Conservation (phyloP, 768 basidiomycete species). For the Pulveroboletus frians region DNA sequence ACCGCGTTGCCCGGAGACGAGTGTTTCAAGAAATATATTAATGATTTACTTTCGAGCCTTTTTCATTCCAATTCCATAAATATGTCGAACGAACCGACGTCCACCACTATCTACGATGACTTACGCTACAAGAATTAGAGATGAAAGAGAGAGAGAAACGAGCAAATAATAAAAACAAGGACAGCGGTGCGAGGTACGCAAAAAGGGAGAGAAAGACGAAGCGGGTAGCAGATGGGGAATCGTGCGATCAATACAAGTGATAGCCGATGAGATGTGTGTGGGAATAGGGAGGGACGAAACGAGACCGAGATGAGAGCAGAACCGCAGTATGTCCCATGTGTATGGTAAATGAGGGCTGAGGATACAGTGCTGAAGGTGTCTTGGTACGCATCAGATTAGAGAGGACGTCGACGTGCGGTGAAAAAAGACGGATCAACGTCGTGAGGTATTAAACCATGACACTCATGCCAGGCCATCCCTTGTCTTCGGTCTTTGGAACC, state of each 20-base stretch:
- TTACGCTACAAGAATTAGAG: slow-evolving; percentile 1
- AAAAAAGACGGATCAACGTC: slow-evolving; percentile 2
- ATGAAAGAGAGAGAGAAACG: neutral
- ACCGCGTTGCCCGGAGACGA: neutral
- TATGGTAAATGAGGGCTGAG: slow-evolving; percentile 22
- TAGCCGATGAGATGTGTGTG: neutral
- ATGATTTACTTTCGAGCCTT: slow-evolving; percentile 7
- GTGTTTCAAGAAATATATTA: slow-evolving; percentile 13
- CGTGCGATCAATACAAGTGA: slow-evolving; percentile 28
- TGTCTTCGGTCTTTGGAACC: slow-evolving; percentile 31
- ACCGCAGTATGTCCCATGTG: slow-evolving; percentile 20
- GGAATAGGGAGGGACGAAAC: slow-evolving; percentile 5
- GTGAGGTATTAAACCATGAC: slow-evolving; percentile 25
- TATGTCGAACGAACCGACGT: slow-evolving; percentile 18
- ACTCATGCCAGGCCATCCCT: slow-evolving; percentile 30
- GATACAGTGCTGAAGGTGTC: slow-evolving; percentile 19
- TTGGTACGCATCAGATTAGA: slow-evolving; percentile 24
- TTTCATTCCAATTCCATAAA: slow-evolving; percentile 28
- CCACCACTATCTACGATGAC: slow-evolving; percentile 23
- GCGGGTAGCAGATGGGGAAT: neutral
- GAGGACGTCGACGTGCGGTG: slow-evolving; percentile 15
- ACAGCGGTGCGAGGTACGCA: neutral
- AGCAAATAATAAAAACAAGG: neutral
- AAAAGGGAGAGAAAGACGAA: neutral
- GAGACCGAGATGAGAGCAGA: slow-evolving; percentile 16